A percentile compares a stretch with the other conserved stretches of the same genome.
phyloP scores from a whole-genome alignment of 108 stramenopile genomes.

The Cyclotella kingstonii region DNA sequence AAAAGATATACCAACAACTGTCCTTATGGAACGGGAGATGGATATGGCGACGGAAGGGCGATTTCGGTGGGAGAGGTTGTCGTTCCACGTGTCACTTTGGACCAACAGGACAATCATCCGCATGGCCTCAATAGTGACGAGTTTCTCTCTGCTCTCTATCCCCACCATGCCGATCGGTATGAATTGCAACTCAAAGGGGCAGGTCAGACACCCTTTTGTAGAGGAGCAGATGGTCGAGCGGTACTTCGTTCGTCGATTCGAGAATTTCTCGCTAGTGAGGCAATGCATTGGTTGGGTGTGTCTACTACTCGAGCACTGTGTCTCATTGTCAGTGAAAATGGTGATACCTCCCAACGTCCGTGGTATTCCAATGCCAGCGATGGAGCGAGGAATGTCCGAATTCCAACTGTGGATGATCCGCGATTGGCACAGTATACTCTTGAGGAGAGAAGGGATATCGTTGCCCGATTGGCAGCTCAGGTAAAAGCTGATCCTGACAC shows the following conservation, averaged over 20 bases:
- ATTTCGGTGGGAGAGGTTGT: constrained; percentile 74
- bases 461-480: constrained; percentile 56
- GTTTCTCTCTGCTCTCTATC: too few species aligned
- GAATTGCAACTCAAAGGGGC: constrained; percentile 98
- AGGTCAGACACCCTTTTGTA: constrained; percentile 93
- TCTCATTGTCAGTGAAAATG: constrained; percentile 45
- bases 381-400: constrained; percentile 16
- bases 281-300: constrained; percentile 92
- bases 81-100: constrained; percentile 14
- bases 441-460: constrained; percentile 55
- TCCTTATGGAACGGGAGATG: constrained; percentile 82
- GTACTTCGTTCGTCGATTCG: constrained; percentile 91
- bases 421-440: constrained; percentile 62
- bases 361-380: constrained; percentile 63
- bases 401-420: constrained; percentile 68
- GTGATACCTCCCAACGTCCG: constrained; percentile 58
- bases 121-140: too few species aligned
- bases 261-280: constrained; percentile 94
- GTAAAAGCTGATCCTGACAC: constrained; percentile 75
- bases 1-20: constrained; percentile 70
- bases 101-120: background rate
- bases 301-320: constrained; percentile 87
- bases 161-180: constrained; percentile 33
- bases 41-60: constrained; percentile 89
- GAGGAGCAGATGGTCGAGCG: constrained; percentile 94